Conservation (phyloP, 306 rosid species). For the Pyrus betulifolia region DNA sequence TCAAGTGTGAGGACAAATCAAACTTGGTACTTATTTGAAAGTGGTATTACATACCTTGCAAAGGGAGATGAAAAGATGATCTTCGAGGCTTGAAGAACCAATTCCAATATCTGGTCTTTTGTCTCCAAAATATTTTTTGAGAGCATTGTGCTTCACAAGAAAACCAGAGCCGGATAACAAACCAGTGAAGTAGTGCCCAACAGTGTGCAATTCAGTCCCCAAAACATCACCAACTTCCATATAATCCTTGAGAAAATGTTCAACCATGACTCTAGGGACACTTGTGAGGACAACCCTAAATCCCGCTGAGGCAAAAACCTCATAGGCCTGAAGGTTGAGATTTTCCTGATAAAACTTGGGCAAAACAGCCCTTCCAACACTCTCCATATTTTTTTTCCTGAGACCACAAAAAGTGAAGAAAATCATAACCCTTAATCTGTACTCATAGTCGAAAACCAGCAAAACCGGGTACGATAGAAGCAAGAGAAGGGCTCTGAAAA, state of each 20-base stretch:
- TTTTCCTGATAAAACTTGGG: slow-evolving; percentile 83
- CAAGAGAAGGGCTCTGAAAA: slow-evolving; percentile 55
- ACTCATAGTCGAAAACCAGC: slow-evolving; percentile 43
- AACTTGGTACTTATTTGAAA: no score
- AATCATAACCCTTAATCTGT: slow-evolving; percentile 45
- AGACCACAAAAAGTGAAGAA: slow-evolving; percentile 71
- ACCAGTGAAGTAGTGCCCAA: slow-evolving; percentile 59
- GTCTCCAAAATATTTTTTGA: slow-evolving; percentile 63
- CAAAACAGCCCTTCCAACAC: slow-evolving; percentile 49
- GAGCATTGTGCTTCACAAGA: slow-evolving; percentile 57
- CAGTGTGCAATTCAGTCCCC: slow-evolving; percentile 64
- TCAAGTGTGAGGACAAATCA: no score
- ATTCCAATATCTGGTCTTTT: slow-evolving; percentile 65
- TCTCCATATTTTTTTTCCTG: slow-evolving; percentile 43
- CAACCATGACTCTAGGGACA: slow-evolving; percentile 81
- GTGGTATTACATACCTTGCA: slow-evolving; percentile 55
- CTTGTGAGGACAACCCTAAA: slow-evolving; percentile 50
- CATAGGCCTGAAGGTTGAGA: slow-evolving; percentile 48
- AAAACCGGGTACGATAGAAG: slow-evolving; percentile 61
- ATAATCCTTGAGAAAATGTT: slow-evolving; percentile 63
- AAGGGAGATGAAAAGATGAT: slow-evolving; percentile 56
- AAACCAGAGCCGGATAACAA: slow-evolving; percentile 45
- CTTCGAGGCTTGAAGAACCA: slow-evolving; percentile 52
- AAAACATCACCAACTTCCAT: slow-evolving; percentile 47
- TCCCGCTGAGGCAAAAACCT: slow-evolving; percentile 49